phyloP scores from a whole-genome alignment of 129 eudicot species.

The Flaveria bidentis region DNA sequence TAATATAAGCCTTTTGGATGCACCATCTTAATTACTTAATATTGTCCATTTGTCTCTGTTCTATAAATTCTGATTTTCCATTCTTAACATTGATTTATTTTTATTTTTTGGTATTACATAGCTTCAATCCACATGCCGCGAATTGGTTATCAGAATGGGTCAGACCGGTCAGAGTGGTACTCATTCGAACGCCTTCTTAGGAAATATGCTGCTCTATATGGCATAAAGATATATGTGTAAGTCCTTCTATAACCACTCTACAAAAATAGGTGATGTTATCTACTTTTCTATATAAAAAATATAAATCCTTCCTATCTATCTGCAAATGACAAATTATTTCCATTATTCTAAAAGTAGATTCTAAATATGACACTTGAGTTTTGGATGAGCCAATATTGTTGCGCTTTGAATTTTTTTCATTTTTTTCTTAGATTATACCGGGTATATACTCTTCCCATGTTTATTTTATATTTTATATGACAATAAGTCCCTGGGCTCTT shows the following conservation, averaged over 20 bases:
- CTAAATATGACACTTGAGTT: background rate
- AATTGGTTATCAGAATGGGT: slow-evolving; percentile 74
- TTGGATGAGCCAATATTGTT: background rate
- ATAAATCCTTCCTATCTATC: background rate
- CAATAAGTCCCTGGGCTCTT: background rate
- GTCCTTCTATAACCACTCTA: slow-evolving; percentile 39
- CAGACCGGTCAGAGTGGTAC: slow-evolving; percentile 92
- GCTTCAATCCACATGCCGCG: slow-evolving; percentile 99
- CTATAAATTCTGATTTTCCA: background rate
- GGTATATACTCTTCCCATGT: background rate
- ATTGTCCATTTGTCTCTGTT: background rate
- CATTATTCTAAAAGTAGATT: background rate
- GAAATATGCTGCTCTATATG: slow-evolving; percentile 75
- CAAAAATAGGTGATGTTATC: background rate
- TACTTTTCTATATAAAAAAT: background rate
- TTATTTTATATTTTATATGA: too few relatives aligned
- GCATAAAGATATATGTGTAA: slow-evolving; percentile 80
- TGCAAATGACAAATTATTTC: slow-evolving; percentile 3
- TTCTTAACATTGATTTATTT: background rate
- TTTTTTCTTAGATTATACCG: background rate
- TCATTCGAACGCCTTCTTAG: slow-evolving; percentile 83
- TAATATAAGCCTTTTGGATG: background rate
- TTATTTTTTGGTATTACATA: slow-evolving; percentile 20
- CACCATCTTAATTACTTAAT: background rate
- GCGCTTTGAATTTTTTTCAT: background rate